Conservation (phyloP, 2,329 filamentous ascomycete species). For the Macrophomina phaseolina region DNA sequence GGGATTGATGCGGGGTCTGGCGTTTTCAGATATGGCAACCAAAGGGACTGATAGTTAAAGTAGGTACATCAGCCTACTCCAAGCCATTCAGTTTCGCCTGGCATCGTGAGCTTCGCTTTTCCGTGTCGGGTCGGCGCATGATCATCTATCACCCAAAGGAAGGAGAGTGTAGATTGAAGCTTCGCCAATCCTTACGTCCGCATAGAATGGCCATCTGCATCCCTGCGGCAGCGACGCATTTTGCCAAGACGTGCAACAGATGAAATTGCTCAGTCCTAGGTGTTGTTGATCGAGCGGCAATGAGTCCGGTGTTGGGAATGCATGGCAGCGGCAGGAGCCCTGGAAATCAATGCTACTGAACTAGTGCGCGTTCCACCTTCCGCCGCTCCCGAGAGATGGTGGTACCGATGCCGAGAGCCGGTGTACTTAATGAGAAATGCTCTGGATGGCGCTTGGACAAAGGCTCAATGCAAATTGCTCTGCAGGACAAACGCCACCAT, state of each 20-base stretch:
- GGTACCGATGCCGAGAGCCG: constrained; percentile 16
- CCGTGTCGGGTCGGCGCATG: neutral
- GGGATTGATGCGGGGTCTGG: neutral
- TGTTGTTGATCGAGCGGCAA: neutral
- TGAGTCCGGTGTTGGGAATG: constrained; percentile 8
- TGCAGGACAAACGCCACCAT: neutral
- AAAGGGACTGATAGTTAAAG: neutral
- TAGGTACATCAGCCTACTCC: neutral
- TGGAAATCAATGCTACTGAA: no score
- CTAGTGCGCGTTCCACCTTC: neutral
- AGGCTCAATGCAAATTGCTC: neutral
- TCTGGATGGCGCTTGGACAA: no score
- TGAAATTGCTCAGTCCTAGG: neutral
- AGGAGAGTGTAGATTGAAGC: neutral
- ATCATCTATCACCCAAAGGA: neutral
- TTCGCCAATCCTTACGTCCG: neutral
- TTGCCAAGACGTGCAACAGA: neutral
- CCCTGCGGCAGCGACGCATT: neutral
- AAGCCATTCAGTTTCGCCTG: neutral
- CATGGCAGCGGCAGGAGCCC: neutral
- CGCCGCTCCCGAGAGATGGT: neutral
- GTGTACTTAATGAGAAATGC: neutral
- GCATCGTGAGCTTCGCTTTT: neutral
- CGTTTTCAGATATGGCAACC: neutral
- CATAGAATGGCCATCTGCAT: neutral